A percentile compares a stretch with the other conserved stretches of the same genome.
Evolutionary conservation across 768 basidiomycete genomes (phyloP).

Genomic region (Antrodiella citrinella): DNA sequence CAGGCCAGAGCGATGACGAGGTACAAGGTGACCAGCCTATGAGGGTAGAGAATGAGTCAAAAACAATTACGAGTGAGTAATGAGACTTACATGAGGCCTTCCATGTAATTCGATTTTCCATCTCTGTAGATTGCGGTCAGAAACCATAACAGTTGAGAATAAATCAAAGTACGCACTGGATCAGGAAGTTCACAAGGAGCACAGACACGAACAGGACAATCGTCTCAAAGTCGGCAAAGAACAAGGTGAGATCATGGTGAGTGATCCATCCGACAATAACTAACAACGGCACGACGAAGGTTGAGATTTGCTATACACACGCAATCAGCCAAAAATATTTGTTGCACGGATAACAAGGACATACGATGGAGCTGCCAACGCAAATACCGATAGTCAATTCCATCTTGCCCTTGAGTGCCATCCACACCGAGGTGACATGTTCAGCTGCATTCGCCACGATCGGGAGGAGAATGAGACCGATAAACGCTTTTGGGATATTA

Average conservation of each 20-base stretch:
- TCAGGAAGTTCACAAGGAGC: slow-evolving; percentile 76
- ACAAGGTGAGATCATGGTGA: slow-evolving; percentile 66
- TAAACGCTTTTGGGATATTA: slow-evolving; percentile 76
- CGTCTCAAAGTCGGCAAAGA: slow-evolving; percentile 87
- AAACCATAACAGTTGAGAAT: neutral
- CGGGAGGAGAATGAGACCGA: slow-evolving; percentile 80
- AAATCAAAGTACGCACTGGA: slow-evolving; percentile 43
- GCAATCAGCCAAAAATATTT: neutral
- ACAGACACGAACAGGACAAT: slow-evolving; percentile 82
- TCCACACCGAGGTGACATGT: slow-evolving; percentile 80
- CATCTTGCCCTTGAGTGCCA: slow-evolving; percentile 76
- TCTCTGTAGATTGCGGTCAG: slow-evolving; percentile 35
- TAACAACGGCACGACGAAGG: slow-evolving; percentile 80
- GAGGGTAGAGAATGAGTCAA: slow-evolving; percentile 4
- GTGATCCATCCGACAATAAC: slow-evolving; percentile 87
- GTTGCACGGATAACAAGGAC: neutral
- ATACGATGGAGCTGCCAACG: slow-evolving; percentile 73
- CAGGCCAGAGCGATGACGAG: slow-evolving; percentile 76
- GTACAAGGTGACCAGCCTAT: slow-evolving; percentile 50
- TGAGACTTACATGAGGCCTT: slow-evolving; percentile 61
- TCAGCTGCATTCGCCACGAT: slow-evolving; percentile 87
- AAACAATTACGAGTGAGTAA: slow-evolving; percentile 8
- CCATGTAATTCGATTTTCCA: slow-evolving; percentile 88
- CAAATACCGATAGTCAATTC: slow-evolving; percentile 73
- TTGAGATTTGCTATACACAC: slow-evolving; percentile 63